These are phyloP conservation scores for Aegilops longissima DNA, from an alignment of 176 grass and related monocot species.

Conservation along the genomic window DNA sequence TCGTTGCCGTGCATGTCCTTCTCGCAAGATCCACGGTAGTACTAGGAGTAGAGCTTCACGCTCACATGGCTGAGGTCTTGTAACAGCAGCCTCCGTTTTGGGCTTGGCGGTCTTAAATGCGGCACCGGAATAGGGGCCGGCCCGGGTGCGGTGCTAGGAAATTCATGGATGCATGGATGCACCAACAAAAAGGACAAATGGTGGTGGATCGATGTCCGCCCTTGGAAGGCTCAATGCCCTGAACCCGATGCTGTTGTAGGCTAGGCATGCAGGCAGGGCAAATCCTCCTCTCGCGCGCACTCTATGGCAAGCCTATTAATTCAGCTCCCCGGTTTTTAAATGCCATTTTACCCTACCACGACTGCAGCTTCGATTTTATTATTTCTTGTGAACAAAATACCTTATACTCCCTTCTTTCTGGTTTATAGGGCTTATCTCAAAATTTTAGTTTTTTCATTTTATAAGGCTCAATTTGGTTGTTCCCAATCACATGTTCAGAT, in stretches of 20 bases:
- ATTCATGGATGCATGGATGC: not conserved
- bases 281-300: not conserved
- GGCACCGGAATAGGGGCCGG: not conserved
- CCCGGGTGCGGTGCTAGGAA: not conserved
- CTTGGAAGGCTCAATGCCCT: constrained; percentile 27
- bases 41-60: too few relatives aligned
- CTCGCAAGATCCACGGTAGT: not conserved
- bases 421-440: too few relatives aligned
- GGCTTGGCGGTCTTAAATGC: constrained; percentile 22
- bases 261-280: not conserved
- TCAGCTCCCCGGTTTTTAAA: too few relatives aligned
- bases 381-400: too few relatives aligned
- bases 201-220: constrained; percentile 1
- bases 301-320: not conserved
- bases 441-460: too few relatives aligned
- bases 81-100: not conserved
- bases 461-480: too few relatives aligned
- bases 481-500: too few relatives aligned
- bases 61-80: not conserved
- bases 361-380: too few relatives aligned
- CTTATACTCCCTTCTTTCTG: too few relatives aligned
- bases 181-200: not conserved
- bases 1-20: not conserved
- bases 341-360: too few relatives aligned
- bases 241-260: constrained; percentile 13